Evolutionary conservation across 164 flowering plant species (phyloP).

Genomic region (Hamamelis virginiana): DNA sequence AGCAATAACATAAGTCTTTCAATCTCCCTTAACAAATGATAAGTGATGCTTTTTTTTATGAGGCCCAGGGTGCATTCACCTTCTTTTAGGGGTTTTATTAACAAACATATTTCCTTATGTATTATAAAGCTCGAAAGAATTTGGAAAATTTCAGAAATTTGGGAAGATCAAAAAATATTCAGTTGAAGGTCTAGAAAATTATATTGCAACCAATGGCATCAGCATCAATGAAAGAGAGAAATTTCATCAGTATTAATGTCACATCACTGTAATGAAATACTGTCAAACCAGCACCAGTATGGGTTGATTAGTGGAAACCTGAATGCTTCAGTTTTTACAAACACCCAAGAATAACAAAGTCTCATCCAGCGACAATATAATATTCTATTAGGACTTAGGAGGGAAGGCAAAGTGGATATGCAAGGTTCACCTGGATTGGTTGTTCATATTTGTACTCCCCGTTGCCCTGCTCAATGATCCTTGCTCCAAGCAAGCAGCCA

Average conservation of each 20-base stretch:
- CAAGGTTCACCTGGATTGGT: conserved; percentile 67
- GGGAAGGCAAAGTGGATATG: not conserved
- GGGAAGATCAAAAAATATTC: not conserved
- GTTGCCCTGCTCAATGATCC: conserved; percentile 87
- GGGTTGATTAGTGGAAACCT: not conserved
- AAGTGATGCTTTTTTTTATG: not conserved
- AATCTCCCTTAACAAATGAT: not conserved
- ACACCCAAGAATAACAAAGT: not conserved
- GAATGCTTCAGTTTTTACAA: not conserved
- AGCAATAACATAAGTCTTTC: too few species aligned
- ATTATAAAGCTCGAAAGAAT: not conserved
- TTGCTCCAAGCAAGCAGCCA: conserved; percentile 79
- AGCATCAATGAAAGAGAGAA: conserved; percentile 2
- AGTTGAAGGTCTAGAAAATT: not conserved
- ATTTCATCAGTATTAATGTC: not conserved
- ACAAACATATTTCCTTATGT: not conserved
- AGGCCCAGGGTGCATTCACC: not conserved
- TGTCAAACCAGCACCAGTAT: not conserved
- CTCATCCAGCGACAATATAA: not conserved
- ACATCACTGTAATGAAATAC: not conserved
- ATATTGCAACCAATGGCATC: not conserved
- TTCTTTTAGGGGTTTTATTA: not conserved
- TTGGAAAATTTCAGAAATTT: not conserved
- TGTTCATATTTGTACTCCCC: conserved; percentile 93
- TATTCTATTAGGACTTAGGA: not conserved